Evolutionary conservation across 2,329 filamentous ascomycete genomes (phyloP).

Genomic region (Escovopsis sp.): DNA sequence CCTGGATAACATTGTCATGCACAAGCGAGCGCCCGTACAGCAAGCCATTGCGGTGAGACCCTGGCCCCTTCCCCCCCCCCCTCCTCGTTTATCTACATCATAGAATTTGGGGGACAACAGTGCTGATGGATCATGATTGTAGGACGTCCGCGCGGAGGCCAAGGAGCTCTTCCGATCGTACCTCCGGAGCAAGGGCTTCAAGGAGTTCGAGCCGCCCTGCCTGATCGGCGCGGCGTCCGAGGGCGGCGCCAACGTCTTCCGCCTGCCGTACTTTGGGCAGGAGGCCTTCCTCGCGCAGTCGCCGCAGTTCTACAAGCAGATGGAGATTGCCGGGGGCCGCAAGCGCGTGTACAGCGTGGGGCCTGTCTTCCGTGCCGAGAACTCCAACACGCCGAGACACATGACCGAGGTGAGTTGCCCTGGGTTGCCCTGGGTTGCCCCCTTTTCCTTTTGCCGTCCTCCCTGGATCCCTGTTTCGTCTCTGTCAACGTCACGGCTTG

Average conservation of each 20-base stretch:
- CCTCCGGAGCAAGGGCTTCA: conserved; percentile 58
- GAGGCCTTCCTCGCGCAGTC: conserved; percentile 68
- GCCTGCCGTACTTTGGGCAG: conserved; percentile 76
- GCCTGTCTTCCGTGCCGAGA: conserved; percentile 73
- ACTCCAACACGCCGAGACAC: conserved; percentile 70
- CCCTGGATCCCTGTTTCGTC: background rate
- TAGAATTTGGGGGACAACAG: background rate
- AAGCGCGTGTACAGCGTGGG: conserved; percentile 67
- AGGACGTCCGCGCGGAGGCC: conserved; percentile 35
- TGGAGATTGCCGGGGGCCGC: conserved; percentile 64
- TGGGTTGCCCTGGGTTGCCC: too few species aligned
- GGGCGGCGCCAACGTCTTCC: conserved; percentile 84
- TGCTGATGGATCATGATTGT: background rate
- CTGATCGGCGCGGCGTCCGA: conserved; percentile 83
- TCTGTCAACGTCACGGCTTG: too few species aligned
- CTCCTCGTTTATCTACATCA: too few species aligned
- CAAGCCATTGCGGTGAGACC: conserved; percentile 63
- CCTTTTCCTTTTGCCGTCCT: too few species aligned
- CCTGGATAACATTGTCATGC: conserved; percentile 82
- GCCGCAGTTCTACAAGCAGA: conserved; percentile 79
- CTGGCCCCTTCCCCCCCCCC: too few species aligned
- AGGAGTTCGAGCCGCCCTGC: conserved; percentile 77
- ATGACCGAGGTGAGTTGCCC: conserved; percentile 63
- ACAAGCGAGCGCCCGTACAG: conserved; percentile 81
- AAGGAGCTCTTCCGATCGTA: conserved; percentile 64